phyloP scores from a whole-genome alignment of 2,329 filamentous ascomycete species.

The Chaetomiaceae sp. region DNA sequence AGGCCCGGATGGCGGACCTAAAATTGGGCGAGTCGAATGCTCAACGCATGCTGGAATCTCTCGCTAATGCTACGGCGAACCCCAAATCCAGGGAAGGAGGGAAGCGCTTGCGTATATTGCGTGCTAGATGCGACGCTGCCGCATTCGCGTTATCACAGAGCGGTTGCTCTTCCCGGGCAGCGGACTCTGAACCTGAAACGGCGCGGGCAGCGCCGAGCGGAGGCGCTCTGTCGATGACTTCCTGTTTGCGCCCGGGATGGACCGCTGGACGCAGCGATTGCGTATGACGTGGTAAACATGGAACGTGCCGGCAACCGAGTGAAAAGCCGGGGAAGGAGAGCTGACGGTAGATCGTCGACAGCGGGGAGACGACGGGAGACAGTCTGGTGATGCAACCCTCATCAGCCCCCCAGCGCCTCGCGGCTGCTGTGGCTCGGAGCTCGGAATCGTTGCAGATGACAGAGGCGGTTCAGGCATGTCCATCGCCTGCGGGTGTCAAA shows the following conservation, averaged over 20 bases:
- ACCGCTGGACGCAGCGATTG: constrained; percentile 4
- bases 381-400: no score
- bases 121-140: constrained; percentile 1
- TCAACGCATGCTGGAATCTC: constrained; percentile 7
- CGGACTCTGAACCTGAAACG: constrained; percentile 10
- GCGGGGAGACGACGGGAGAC: no score
- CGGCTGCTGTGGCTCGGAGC: no score
- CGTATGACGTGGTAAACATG: constrained; percentile 6
- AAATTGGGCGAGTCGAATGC: constrained; percentile 17
- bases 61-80: constrained; percentile 6
- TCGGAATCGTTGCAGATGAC: no score
- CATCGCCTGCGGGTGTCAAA: no score
- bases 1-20: constrained; percentile 12
- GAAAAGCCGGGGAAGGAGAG: no score
- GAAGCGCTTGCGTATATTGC: background rate
- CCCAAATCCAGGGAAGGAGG: constrained; percentile 7
- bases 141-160: constrained; percentile 1
- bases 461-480: no score
- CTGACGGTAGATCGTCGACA: no score
- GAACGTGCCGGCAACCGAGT: constrained; percentile 6
- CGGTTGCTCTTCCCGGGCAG: background rate
- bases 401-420: no score
- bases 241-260: constrained; percentile 8
- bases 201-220: constrained; percentile 4
- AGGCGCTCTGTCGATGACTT: constrained; percentile 12